These are phyloP conservation scores for Huntiella moniliformis DNA, from an alignment of 2,329 filamentous ascomycete genomes.

Conservation along the genomic window DNA sequence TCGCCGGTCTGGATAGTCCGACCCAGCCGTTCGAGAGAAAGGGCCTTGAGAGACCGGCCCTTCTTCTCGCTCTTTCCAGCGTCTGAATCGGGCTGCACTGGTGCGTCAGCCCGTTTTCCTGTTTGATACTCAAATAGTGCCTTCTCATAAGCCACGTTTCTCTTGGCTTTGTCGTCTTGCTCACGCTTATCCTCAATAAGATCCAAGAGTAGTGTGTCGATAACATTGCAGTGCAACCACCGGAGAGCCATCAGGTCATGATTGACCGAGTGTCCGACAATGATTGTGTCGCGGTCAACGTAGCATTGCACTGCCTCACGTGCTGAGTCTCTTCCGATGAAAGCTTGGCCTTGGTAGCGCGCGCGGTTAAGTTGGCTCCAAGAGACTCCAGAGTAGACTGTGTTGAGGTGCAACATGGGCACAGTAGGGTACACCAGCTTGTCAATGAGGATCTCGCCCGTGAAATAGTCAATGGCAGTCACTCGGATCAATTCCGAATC, in stretches of 20 bases:
- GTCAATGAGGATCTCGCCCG: constrained; percentile 28
- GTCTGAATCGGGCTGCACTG: not conserved
- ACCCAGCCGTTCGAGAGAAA: constrained; percentile 20
- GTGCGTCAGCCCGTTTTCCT: not conserved
- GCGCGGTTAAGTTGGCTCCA: constrained; percentile 21
- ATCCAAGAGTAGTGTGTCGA: constrained; percentile 27
- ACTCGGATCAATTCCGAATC: constrained; percentile 34
- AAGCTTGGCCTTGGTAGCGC: constrained; percentile 17
- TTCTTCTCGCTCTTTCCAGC: constrained; percentile 6
- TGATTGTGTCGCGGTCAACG: constrained; percentile 26
- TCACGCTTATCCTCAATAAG: constrained; percentile 11
- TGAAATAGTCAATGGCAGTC: constrained; percentile 32
- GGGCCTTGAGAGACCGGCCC: constrained; percentile 22
- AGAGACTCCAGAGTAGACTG: constrained; percentile 30
- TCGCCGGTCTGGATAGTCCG: constrained; percentile 22
- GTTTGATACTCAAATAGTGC: not conserved
- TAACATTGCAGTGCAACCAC: constrained; percentile 27
- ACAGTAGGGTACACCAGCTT: constrained; percentile 29
- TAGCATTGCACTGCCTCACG: constrained; percentile 24
- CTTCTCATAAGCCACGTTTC: constrained; percentile 10
- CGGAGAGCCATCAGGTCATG: constrained; percentile 26
- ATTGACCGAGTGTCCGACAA: constrained; percentile 27
- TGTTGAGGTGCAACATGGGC: constrained; percentile 30
- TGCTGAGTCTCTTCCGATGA: constrained; percentile 25
- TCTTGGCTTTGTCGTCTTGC: constrained; percentile 5